Percentiles rank a stretch among this genome's conserved stretches.
phyloP scores from a whole-genome alignment of 2,329 filamentous ascomycete species.

The Sporothrix dimorphospora region DNA sequence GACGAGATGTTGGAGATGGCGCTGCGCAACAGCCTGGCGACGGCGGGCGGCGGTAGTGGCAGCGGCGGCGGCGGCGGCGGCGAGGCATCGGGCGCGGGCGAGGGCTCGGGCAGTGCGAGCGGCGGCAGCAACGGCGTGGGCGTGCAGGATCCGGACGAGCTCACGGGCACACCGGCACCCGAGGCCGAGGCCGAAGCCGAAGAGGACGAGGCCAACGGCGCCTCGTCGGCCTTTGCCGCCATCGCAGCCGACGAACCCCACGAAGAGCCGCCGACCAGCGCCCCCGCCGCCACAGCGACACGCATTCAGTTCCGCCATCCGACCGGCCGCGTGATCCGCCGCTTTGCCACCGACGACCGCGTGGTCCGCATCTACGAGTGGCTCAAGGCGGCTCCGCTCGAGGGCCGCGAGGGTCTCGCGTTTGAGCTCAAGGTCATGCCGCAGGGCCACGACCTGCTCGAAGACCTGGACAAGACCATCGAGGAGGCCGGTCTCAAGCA shows the following conservation, averaged over 20 bases:
- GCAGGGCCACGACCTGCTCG: conserved; percentile 78
- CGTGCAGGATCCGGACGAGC: conserved; percentile 79
- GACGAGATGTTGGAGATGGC: conserved; percentile 97
- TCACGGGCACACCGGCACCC: conserved; percentile 60
- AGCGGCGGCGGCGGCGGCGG: background rate
- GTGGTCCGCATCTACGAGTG: conserved; percentile 91
- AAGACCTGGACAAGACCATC: conserved; percentile 72
- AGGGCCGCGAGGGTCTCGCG: conserved; percentile 73
- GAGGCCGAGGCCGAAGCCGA: conserved; percentile 59
- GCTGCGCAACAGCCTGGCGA: conserved; percentile 80
- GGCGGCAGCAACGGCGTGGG: conserved; percentile 52
- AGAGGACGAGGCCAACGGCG: conserved; percentile 38
- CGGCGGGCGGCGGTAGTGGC: conserved; percentile 36
- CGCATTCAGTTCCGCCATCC: conserved; percentile 92
- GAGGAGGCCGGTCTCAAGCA: conserved; percentile 85
- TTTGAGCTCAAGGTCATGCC: conserved; percentile 89
- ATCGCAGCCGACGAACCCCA: conserved; percentile 78
- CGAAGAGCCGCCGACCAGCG: conserved; percentile 67
- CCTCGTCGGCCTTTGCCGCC: conserved; percentile 59
- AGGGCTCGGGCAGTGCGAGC: conserved; percentile 35
- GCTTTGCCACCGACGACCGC: conserved; percentile 76
- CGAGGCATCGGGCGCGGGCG: background rate
- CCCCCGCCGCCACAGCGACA: conserved; percentile 70
- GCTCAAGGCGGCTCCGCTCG: conserved; percentile 85
- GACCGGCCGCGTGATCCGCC: conserved; percentile 79